Conservation (phyloP, 2,329 filamentous ascomycete genomes). For the Meredithiella fracta region DNA sequence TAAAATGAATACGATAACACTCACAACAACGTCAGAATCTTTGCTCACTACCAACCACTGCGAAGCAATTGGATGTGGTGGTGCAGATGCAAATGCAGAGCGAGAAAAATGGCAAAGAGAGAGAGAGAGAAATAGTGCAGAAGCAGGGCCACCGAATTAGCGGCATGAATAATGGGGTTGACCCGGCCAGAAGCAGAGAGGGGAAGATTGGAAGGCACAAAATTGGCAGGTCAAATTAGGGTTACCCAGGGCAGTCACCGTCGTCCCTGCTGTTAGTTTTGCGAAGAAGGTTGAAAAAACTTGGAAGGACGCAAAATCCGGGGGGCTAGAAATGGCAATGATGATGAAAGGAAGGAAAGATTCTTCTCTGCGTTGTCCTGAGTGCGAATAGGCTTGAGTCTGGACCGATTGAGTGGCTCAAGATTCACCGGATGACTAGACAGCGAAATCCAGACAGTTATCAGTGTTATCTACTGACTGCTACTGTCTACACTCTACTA, state of each 20-base stretch:
- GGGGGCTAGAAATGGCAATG: not conserved
- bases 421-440: no score
- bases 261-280: not conserved
- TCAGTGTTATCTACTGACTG: no score
- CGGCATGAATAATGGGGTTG: not conserved
- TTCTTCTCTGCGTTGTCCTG: no score
- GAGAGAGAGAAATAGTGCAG: slow-evolving; percentile 6
- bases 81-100: not conserved
- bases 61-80: slow-evolving; percentile 5
- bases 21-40: not conserved
- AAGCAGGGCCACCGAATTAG: not conserved
- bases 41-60: slow-evolving; percentile 3
- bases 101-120: slow-evolving; percentile 1
- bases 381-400: no score
- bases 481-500: no score
- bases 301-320: not conserved
- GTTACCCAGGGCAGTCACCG: not conserved
- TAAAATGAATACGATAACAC: not conserved
- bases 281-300: not conserved
- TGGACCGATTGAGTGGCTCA: no score
- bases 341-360: no score
- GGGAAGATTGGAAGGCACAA: not conserved
- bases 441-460: no score
- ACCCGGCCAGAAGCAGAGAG: not conserved
- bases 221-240: not conserved